Percentiles rank a stretch among this genome's conserved stretches.
These are phyloP conservation scores for Monosporozyma yasuniensis DNA, from an alignment of 805 yeast genomes.

Conservation along the genomic window DNA sequence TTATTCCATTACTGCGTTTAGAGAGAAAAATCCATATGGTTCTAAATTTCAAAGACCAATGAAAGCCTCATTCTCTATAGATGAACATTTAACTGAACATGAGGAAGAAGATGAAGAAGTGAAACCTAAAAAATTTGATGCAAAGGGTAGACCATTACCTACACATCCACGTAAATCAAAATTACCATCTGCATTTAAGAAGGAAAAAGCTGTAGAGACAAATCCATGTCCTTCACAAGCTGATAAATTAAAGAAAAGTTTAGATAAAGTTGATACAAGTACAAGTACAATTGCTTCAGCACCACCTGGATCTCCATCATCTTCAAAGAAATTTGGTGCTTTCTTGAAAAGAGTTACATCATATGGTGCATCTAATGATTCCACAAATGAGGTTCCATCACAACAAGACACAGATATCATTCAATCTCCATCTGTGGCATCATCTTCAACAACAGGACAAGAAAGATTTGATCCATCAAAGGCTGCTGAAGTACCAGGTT, in stretches of 20 bases:
- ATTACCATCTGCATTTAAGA: slow-evolving; percentile 40
- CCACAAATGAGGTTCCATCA: slow-evolving; percentile 6
- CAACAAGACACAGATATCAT: neutral
- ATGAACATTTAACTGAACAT: slow-evolving; percentile 4
- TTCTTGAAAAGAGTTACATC: slow-evolving; percentile 28
- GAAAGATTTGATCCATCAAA: slow-evolving; percentile 18
- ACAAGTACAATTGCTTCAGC: neutral
- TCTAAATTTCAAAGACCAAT: neutral
- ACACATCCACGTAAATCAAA: slow-evolving; percentile 41
- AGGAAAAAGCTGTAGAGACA: neutral
- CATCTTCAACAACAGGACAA: neutral
- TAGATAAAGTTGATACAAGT: neutral
- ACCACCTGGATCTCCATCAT: slow-evolving; percentile 4
- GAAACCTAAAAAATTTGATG: slow-evolving; percentile 25
- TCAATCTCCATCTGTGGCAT: neutral
- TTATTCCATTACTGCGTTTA: slow-evolving; percentile 18
- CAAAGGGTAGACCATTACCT: slow-evolving; percentile 41
- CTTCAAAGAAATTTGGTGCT: slow-evolving; percentile 27
- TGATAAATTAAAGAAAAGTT: neutral
- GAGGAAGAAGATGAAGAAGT: neutral
- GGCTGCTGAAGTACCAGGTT: slow-evolving; percentile 30
- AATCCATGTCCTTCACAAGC: neutral
- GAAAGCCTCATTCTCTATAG: slow-evolving; percentile 22
- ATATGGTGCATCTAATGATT: slow-evolving; percentile 11
- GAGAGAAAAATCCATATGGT: slow-evolving; percentile 5